A percentile compares a stretch with the other conserved stretches of the same genome.
Conservation (phyloP, 306 rosid species). For the Quercus robur region DNA sequence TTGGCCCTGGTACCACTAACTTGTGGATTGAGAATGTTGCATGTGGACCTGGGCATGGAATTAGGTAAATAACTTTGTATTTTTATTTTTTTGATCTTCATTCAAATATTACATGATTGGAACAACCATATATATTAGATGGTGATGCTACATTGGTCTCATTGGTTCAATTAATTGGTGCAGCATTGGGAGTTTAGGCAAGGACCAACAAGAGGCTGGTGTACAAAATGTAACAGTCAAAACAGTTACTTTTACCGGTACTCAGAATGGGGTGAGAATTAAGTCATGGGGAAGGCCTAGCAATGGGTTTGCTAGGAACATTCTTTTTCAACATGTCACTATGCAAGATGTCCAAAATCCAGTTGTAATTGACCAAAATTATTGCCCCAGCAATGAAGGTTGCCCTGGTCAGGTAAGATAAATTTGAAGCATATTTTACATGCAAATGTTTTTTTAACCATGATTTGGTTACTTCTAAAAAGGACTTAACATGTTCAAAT, state of each 20-base stretch:
- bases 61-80: conserved; percentile 27
- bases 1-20: conserved; percentile 56
- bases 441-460: no score
- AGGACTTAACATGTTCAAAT: neutral
- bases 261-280: conserved; percentile 45
- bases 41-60: conserved; percentile 72
- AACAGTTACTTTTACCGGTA: conserved; percentile 26
- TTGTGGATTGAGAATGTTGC: conserved; percentile 56
- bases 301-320: conserved; percentile 41
- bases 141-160: neutral
- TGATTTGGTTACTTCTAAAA: neutral
- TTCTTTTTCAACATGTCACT: conserved; percentile 32
- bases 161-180: neutral
- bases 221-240: conserved; percentile 58
- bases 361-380: conserved; percentile 49
- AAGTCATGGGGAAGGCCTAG: conserved; percentile 63
- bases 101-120: no score
- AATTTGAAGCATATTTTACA: no score
- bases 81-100: neutral
- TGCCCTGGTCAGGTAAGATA: conserved; percentile 41
- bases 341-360: conserved; percentile 48
- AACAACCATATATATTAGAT: neutral
- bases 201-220: conserved; percentile 32
- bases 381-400: conserved; percentile 32
- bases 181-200: conserved; percentile 59